phyloP scores from a whole-genome alignment of 306 rosid genomes.

The Mimosa pudica region DNA sequence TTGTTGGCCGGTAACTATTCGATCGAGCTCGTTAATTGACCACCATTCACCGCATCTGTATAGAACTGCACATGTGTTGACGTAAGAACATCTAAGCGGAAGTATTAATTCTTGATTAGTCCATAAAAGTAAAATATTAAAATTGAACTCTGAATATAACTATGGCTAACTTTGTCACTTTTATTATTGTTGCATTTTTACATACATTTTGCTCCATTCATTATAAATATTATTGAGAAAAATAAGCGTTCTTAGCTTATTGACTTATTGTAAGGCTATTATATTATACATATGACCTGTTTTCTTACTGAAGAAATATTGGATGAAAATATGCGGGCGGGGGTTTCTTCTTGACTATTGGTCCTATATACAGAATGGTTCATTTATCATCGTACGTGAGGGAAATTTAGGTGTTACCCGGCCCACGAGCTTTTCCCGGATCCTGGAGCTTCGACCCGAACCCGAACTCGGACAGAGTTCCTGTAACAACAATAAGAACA shows the following conservation, averaged over 20 bases:
- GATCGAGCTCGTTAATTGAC: background rate
- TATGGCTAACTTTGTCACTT: too few species aligned
- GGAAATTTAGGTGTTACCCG: too few species aligned
- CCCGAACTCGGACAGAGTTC: too few species aligned
- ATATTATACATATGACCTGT: background rate
- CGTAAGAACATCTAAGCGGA: background rate
- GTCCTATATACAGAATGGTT: background rate
- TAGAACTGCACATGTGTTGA: background rate
- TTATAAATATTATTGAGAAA: background rate
- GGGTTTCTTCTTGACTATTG: background rate
- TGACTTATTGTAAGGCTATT: background rate
- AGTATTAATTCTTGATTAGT: too few species aligned
- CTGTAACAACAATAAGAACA: too few species aligned
- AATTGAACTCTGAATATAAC: too few species aligned
- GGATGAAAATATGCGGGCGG: too few species aligned
- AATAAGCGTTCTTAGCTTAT: background rate
- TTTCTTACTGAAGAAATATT: background rate
- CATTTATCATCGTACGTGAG: background rate
- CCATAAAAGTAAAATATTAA: too few species aligned
- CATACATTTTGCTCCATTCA: background rate
- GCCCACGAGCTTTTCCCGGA: too few species aligned
- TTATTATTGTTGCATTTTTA: background rate
- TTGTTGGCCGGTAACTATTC: background rate
- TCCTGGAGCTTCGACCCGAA: too few species aligned
- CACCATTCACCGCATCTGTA: background rate